Evolutionary conservation across 1,139 yeast species (phyloP).

Genomic region (Casaregolazyma suthepensis): DNA sequence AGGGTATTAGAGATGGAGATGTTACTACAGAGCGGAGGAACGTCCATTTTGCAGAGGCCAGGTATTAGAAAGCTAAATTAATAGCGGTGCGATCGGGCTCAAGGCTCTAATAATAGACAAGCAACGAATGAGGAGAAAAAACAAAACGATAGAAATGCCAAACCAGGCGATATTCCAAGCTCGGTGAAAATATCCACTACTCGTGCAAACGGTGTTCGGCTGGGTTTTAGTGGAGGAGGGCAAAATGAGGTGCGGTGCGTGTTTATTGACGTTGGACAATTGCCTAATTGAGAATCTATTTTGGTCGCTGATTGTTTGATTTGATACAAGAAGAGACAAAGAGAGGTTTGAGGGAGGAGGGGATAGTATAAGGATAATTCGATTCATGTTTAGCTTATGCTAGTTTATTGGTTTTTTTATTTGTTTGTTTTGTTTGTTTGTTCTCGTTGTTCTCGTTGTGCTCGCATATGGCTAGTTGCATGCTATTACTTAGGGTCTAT

Average conservation of each 20-base stretch:
- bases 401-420: too few species aligned
- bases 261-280: neutral
- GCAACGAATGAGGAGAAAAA: neutral
- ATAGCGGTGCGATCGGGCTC: neutral
- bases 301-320: neutral
- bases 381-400: too few species aligned
- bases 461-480: too few species aligned
- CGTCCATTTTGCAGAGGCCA: slow-evolving; percentile 21
- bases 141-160: neutral
- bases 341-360: too few species aligned
- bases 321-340: too few species aligned
- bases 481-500: too few species aligned
- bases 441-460: too few species aligned
- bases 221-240: neutral
- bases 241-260: neutral
- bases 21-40: slow-evolving; percentile 27
- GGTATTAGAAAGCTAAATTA: neutral
- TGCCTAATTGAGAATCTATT: neutral
- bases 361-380: too few species aligned
- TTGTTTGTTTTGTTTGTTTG: too few species aligned
- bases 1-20: slow-evolving; percentile 31
- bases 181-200: neutral
- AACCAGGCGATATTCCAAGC: neutral
- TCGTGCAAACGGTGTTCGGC: neutral
- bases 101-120: neutral